Evolutionary conservation across 129 eudicot genomes (phyloP).

Genomic region (Mikania micrantha): DNA sequence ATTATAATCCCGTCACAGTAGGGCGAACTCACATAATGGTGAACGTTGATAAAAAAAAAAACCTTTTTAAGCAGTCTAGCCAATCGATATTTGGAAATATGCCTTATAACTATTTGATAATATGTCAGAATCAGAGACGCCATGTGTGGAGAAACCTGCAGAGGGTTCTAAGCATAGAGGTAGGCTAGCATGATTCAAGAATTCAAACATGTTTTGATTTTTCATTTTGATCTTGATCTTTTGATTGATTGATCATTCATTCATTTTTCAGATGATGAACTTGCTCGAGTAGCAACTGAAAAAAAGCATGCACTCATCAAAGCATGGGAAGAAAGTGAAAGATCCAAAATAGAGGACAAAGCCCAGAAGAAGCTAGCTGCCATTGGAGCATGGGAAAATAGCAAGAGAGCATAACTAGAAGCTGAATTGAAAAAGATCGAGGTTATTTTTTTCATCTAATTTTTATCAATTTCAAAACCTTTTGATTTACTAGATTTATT

Average conservation of each 20-base stretch:
- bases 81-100: not conserved
- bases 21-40: too few relatives aligned
- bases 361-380: conserved; percentile 68
- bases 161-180: conserved; percentile 83
- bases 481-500: too few relatives aligned
- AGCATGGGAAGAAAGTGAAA: conserved; percentile 99
- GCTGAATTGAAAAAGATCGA: conserved; percentile 68
- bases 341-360: conserved; percentile 79
- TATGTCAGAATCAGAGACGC: conserved; percentile 36
- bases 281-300: conserved; percentile 76
- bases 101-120: conserved; percentile 13
- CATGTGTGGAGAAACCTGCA: conserved; percentile 49
- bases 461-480: too few relatives aligned
- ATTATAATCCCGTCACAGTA: too few relatives aligned
- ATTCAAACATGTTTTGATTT: not conserved
- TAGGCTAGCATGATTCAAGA: conserved; percentile 3
- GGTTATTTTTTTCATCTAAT: too few relatives aligned
- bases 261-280: conserved; percentile 54
- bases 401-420: conserved; percentile 71
- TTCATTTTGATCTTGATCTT: not conserved
- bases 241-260: not conserved
- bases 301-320: conserved; percentile 66
- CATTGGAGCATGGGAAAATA: conserved; percentile 77
- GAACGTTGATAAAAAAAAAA: too few relatives aligned
- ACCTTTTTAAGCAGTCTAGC: not conserved